Base-by-base conservation (phyloP, 2,329 filamentous ascomycete genomes). In the Pseudogymnoascus sp. region DNA sequence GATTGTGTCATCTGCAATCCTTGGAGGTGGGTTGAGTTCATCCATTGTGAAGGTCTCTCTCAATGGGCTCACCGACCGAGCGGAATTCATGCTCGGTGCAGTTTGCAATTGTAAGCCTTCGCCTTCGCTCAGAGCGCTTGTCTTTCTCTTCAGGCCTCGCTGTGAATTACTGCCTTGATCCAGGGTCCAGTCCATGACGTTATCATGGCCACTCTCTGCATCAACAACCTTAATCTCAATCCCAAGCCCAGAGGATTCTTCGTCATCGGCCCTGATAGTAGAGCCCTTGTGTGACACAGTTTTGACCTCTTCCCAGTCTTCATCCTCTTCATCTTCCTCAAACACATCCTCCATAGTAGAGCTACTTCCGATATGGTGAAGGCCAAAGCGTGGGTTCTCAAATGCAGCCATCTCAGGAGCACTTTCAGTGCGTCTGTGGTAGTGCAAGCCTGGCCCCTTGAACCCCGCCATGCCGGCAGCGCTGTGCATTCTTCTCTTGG, bases 281-380 rank as follows among this genome's bases (percentile, higher is more conserved):
- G 72, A 72, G 61, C 73, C 70, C 62, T 73, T 74, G 61, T 73
- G 70, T 24, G 71, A 72, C 7, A 71, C 66, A 35, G 68, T 66
- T 59, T 72, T 73, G 46, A 71, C 28, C 68, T 76, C 63, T 68
- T 76, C 67, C 77, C 76, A 66, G 16, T 78, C 77, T 19, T 80
- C 80, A 11, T 85, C 81, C 69, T 90, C 88, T 66, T 92, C 90
- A 28, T 93, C 90, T 69, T 93, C 90, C 71, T 95, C 90, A 67
- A 93, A 95, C 0, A 95, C 90, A 72, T 93, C 90, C 0, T 88
- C 89, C 89, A 95, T 93, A 0, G 88, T 88, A 0, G 88, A 86
- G 67, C 84, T 85, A 72, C 86, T 89, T 40, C 82, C 83, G 61
- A 87, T 86, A 14, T 85, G 81, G 64, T 84, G 82, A 26, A 74